phyloP scores from a whole-genome alignment of 345 rosid species.

The Geranium rotundifolium region DNA sequence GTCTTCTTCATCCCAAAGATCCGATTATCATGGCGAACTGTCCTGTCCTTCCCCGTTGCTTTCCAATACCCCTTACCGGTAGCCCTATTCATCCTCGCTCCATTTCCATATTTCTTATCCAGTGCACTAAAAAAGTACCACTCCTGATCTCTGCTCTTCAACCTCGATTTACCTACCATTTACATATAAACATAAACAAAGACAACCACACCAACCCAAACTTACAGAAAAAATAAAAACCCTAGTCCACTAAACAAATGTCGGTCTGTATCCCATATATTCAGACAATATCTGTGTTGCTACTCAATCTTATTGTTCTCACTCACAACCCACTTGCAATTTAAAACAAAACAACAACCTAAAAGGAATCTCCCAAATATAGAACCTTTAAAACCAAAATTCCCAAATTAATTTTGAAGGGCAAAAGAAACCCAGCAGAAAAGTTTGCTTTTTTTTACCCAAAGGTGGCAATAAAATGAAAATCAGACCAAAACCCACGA shows the following conservation, averaged over 20 bases:
- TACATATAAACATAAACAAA: neutral
- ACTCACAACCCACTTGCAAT: neutral
- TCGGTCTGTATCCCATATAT: neutral
- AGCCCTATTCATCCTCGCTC: slow-evolving; percentile 48
- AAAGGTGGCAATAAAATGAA: neutral
- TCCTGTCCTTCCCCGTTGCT: slow-evolving; percentile 49
- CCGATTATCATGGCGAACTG: slow-evolving; percentile 22
- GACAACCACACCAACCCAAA: neutral
- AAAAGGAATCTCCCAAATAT: neutral
- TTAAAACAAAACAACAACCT: no score
- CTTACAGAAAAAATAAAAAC: no score
- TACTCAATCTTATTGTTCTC: neutral
- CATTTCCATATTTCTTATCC: slow-evolving; percentile 73
- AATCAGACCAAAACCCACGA: neutral
- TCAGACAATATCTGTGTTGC: neutral
- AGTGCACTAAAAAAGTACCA: slow-evolving; percentile 71
- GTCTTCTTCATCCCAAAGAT: slow-evolving; percentile 56
- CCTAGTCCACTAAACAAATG: neutral
- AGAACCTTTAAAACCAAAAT: no score
- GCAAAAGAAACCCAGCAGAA: neutral
- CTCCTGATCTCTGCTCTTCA: slow-evolving; percentile 65
- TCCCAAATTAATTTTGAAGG: no score
- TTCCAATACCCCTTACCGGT: slow-evolving; percentile 66
- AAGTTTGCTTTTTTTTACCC: neutral
- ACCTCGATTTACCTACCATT: slow-evolving; percentile 20